These are phyloP conservation scores for Nannochloropsis gaditana DNA, from an alignment of 108 stramenopile species.

Conservation along the genomic window DNA sequence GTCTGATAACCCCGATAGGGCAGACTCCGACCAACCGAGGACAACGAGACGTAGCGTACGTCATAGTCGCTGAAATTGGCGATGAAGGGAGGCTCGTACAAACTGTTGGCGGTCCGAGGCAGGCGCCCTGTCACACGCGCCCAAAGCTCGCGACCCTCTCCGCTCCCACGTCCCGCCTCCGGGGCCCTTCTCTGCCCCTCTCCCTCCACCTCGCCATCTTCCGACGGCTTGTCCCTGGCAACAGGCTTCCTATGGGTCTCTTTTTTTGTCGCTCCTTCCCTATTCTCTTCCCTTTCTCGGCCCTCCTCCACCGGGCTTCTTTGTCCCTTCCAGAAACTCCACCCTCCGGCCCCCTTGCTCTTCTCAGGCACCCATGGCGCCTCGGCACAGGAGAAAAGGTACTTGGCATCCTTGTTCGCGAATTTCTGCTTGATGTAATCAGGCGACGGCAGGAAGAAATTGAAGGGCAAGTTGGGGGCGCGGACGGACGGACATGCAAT, in stretches of 20 bases:
- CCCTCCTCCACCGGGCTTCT: background rate
- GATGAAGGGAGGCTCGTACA: slow-evolving; percentile 24
- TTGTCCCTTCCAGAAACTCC: background rate
- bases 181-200: background rate
- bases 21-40: background rate
- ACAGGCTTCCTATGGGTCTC: no score
- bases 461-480: slow-evolving; percentile 2
- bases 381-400: slow-evolving; percentile 20
- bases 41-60: slow-evolving; percentile 17
- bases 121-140: slow-evolving; percentile 14
- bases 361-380: background rate
- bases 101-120: background rate
- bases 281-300: background rate
- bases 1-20: slow-evolving; percentile 14
- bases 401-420: slow-evolving; percentile 28
- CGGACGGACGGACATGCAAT: background rate
- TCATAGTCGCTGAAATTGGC: slow-evolving; percentile 23
- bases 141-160: slow-evolving; percentile 10
- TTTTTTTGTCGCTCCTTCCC: background rate
- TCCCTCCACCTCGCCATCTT: background rate
- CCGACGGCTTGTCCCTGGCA: background rate
- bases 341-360: background rate
- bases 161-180: background rate
- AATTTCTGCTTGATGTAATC: slow-evolving; percentile 20
- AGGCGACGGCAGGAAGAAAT: slow-evolving; percentile 21